phyloP scores from a whole-genome alignment of 2,329 filamentous ascomycete genomes.

The Calonectria crousiana region DNA sequence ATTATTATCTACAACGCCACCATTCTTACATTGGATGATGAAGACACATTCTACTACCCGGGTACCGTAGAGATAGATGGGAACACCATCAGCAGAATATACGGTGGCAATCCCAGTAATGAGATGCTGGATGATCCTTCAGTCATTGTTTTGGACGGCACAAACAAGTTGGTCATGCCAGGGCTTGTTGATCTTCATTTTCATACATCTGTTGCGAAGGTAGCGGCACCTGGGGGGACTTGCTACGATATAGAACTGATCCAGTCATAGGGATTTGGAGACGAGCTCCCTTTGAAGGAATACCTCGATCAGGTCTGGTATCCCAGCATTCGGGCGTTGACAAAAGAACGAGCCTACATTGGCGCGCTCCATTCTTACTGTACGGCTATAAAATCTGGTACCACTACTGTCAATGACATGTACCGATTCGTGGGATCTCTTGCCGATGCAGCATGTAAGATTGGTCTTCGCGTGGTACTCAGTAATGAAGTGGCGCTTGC shows the following conservation, averaged over 20 bases:
- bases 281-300: conserved; percentile 22
- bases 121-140: not conserved
- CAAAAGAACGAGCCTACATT: conserved; percentile 13
- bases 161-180: conserved; percentile 19
- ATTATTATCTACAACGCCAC: conserved; percentile 21
- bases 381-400: conserved; percentile 24
- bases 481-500: conserved; percentile 25
- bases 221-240: not conserved
- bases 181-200: conserved; percentile 20
- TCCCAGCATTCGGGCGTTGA: conserved; percentile 16
- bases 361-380: conserved; percentile 27
- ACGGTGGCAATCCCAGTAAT: not conserved
- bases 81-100: conserved; percentile 1
- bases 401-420: conserved; percentile 29
- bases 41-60: conserved; percentile 11
- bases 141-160: conserved; percentile 7
- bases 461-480: conserved; percentile 22
- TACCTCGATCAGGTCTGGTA: conserved; percentile 20
- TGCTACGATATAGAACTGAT: not conserved
- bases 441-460: conserved; percentile 23
- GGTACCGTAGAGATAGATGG: conserved; percentile 13
- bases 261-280: not conserved
- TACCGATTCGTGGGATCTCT: conserved; percentile 24
- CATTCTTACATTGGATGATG: conserved; percentile 8
- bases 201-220: conserved; percentile 18